Evolutionary conservation across 2,329 filamentous ascomycete species (phyloP), one percentile per base, ranked within the genome.

Genomic region (Diaporthe caulivora): DNA sequence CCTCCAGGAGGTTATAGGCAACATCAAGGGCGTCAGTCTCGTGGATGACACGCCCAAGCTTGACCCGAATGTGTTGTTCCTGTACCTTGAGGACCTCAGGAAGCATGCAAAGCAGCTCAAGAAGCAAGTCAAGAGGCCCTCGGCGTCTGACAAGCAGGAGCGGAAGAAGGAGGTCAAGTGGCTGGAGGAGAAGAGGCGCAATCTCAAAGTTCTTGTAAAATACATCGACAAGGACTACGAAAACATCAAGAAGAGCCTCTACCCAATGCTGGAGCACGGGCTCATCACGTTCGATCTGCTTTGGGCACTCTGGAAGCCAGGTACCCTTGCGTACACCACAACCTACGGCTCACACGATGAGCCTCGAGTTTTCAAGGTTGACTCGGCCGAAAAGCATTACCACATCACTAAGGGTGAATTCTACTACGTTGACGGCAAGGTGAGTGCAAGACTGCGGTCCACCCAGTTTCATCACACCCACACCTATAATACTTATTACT

Each of bases 241-340:
- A 1, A 88, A 93, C 24, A 91, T 88, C 44, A 95, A 96, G 80
- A 94, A 95, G 49, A 88, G 92, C 1, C 87, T 98, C 0, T 92
- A 95, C 77, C 93, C 94, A 0, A 90, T 98, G 83, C 86, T 97
- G 2, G 90, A 95, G 76, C 93, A 92, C 42, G 94, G 94, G 11
- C 91, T 95, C 57, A 97, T 97, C 80, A 97, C 94, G 0, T 98
- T 95, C 77, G 94, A 98, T 72, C 87, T 97, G 2, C 85, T 97
- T 1, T 97, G 95, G 95, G 94, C 95, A 0, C 84, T 98, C 4
- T 97, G 93, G 88, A 97, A 97, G 79, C 95, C 95, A 0, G 94
- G 95, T 78, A 95, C 94, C 0, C 89, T 97, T 26, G 92, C 91
- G 1, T 96, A 93, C 80, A 91, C 92, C 0, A 90, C 91, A 0